Evolutionary conservation across 306 rosid genomes (phyloP).

Genomic region (Trifolium subterraneum): DNA sequence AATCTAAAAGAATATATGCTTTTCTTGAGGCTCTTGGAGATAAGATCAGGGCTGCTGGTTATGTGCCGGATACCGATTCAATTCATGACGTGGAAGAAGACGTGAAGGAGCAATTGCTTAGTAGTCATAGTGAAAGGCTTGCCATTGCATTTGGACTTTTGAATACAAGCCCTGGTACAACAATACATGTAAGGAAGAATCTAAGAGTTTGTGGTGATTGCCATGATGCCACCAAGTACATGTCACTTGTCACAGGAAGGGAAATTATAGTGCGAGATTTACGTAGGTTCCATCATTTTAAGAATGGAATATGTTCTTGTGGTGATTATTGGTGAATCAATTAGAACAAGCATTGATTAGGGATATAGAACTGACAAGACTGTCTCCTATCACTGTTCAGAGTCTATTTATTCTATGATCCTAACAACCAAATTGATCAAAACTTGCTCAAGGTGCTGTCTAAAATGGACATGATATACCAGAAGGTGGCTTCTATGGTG

Average conservation of each 20-base stretch:
- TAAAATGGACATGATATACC: not conserved
- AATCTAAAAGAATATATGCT: conserved; percentile 68
- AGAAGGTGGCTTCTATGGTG: not conserved
- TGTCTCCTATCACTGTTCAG: not conserved
- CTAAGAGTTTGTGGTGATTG: conserved; percentile 88
- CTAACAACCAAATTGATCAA: not conserved
- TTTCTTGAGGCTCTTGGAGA: conserved; percentile 71
- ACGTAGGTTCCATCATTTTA: conserved; percentile 93
- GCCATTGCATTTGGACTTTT: conserved; percentile 84
- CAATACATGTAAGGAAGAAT: conserved; percentile 80
- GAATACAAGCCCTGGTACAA: conserved; percentile 65
- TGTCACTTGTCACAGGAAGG: conserved; percentile 78
- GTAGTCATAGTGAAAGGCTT: conserved; percentile 87
- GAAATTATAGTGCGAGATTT: conserved; percentile 83
- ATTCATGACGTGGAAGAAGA: conserved; percentile 79
- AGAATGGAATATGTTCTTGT: conserved; percentile 76
- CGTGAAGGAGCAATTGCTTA: conserved; percentile 68
- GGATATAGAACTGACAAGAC: not conserved
- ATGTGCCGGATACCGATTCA: conserved; percentile 68
- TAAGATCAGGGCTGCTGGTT: conserved; percentile 77
- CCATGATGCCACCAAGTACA: conserved; percentile 77
- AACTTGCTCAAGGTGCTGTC: not conserved
- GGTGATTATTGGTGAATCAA: conserved; percentile 82
- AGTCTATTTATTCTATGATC: not conserved
- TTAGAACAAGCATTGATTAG: not conserved